These are phyloP conservation scores for Endothia cerciana DNA, from an alignment of 2,329 filamentous ascomycete species.

Conservation along the genomic window DNA sequence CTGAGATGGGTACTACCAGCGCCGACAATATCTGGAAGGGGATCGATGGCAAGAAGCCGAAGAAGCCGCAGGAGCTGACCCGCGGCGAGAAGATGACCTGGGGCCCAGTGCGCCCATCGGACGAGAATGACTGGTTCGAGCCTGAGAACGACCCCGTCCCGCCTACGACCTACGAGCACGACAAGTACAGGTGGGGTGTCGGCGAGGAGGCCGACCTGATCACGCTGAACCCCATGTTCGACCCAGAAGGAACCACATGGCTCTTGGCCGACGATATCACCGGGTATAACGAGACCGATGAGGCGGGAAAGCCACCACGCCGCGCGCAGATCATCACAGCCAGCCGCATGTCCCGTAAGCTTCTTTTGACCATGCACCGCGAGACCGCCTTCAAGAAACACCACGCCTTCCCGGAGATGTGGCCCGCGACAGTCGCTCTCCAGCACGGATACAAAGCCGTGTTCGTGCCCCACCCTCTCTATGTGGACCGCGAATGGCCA, in stretches of 20 bases:
- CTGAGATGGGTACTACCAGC: slow-evolving; percentile 68
- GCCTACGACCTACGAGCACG: slow-evolving; percentile 73
- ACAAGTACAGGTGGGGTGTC: slow-evolving; percentile 84
- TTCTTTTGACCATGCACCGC: slow-evolving; percentile 86
- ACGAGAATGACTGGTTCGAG: slow-evolving; percentile 73
- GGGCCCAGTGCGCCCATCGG: slow-evolving; percentile 76
- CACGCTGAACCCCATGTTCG: slow-evolving; percentile 88
- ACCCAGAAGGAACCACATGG: slow-evolving; percentile 88
- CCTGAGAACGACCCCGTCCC: slow-evolving; percentile 74
- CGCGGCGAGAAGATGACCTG: slow-evolving; percentile 70
- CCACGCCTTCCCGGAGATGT: slow-evolving; percentile 96
- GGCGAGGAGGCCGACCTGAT: slow-evolving; percentile 91
- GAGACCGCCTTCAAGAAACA: slow-evolving; percentile 85
- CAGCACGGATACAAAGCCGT: slow-evolving; percentile 95
- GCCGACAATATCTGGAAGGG: slow-evolving; percentile 70
- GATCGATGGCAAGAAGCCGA: slow-evolving; percentile 41
- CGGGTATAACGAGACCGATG: slow-evolving; percentile 70
- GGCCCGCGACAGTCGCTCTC: slow-evolving; percentile 83
- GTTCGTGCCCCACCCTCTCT: slow-evolving; percentile 86
- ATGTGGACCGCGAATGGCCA: slow-evolving; percentile 86
- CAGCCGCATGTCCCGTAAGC: slow-evolving; percentile 77
- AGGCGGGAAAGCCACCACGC: slow-evolving; percentile 66
- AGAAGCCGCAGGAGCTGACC: slow-evolving; percentile 39
- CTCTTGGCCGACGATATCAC: slow-evolving; percentile 81
- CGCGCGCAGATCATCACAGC: slow-evolving; percentile 89